Conservation (phyloP, 768 basidiomycete species). For the Psilocybe cubensis region DNA sequence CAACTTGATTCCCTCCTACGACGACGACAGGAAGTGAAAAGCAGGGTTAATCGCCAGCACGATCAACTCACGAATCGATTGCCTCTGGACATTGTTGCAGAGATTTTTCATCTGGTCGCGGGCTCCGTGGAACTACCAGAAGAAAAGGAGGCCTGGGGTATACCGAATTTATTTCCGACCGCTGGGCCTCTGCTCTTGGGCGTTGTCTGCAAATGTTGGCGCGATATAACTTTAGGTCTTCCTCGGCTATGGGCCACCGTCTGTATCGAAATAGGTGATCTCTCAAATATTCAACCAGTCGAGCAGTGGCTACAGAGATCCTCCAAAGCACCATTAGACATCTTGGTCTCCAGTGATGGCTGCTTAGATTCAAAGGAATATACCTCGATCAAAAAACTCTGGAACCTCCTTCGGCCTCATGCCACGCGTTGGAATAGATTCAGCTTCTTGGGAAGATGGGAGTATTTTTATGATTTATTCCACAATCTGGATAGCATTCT, state of each 20-base stretch:
- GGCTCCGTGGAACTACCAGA: background rate
- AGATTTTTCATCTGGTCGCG: background rate
- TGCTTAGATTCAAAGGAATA: too few species aligned
- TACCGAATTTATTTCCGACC: background rate
- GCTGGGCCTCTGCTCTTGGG: background rate
- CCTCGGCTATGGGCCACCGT: background rate
- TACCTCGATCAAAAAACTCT: background rate
- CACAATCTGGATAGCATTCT: background rate
- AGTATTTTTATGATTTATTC: background rate
- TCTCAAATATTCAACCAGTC: background rate
- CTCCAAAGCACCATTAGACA: too few species aligned
- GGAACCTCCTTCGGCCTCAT: background rate
- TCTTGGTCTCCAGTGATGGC: too few species aligned
- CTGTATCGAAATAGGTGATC: background rate
- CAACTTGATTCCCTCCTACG: too few species aligned
- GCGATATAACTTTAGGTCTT: background rate
- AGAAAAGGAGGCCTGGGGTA: background rate
- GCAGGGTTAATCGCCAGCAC: background rate
- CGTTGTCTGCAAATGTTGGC: background rate
- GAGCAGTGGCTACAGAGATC: background rate
- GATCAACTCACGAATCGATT: background rate
- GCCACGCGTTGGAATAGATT: background rate
- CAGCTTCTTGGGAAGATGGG: background rate
- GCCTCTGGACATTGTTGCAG: background rate
- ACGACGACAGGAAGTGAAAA: background rate